Evolutionary conservation across 768 basidiomycete genomes (phyloP).

Genomic region (Mrakia blollopis): DNA sequence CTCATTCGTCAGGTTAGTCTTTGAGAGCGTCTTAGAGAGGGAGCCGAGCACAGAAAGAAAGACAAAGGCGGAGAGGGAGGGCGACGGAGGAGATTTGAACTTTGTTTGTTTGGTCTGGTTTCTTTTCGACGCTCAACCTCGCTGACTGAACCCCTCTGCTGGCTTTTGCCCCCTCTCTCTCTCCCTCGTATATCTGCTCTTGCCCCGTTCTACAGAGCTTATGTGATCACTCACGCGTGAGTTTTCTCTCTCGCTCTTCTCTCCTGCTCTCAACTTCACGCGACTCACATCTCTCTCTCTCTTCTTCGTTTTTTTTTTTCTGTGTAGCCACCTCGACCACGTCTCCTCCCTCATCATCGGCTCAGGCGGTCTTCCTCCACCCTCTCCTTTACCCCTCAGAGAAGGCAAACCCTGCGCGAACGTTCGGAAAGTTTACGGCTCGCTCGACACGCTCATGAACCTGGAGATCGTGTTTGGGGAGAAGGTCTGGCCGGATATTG

Average conservation of each 20-base stretch:
- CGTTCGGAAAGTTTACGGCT: conserved; percentile 20
- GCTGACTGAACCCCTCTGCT: neutral
- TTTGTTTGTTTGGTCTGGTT: neutral
- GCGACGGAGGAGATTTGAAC: neutral
- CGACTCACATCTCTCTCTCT: conserved; percentile 51
- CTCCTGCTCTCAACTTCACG: conserved; percentile 8
- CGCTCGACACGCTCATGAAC: conserved; percentile 55
- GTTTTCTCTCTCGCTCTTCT: conserved; percentile 13
- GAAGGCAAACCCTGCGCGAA: neutral
- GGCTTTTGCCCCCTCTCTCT: neutral
- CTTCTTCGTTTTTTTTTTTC: conserved; percentile 76
- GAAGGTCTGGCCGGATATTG: conserved; percentile 79
- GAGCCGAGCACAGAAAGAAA: neutral
- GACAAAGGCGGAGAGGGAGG: neutral
- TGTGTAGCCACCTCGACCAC: conserved; percentile 79
- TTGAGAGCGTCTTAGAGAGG: neutral
- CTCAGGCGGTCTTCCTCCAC: conserved; percentile 66
- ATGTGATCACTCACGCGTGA: conserved; percentile 20
- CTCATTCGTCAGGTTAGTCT: conserved; percentile 40
- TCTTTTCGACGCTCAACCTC: too few species aligned
- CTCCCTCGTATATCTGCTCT: neutral
- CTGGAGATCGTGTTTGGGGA: conserved; percentile 69
- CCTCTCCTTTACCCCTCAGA: conserved; percentile 52
- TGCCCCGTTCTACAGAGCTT: neutral
- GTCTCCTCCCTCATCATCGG: conserved; percentile 73